phyloP scores from a whole-genome alignment of 164 flowering plant species.

The Hamamelis virginiana region DNA sequence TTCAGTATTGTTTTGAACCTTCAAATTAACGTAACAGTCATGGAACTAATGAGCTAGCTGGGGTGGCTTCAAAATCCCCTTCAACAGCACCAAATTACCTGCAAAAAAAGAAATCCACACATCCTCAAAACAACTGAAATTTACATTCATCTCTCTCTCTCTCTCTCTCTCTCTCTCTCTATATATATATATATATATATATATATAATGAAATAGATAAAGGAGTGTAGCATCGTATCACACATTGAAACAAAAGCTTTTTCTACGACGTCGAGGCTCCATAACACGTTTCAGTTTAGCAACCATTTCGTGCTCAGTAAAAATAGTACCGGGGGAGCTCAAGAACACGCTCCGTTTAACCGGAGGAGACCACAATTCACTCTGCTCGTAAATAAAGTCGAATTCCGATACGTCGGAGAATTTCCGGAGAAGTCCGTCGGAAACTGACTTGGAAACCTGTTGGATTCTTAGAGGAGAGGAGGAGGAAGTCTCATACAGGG shows the following conservation, averaged over 20 bases:
- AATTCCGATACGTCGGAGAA: constrained; percentile 62
- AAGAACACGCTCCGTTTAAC: constrained; percentile 47
- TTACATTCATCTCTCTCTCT: too few species aligned
- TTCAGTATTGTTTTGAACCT: background rate
- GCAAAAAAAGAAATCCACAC: background rate
- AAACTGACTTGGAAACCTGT: constrained; percentile 45
- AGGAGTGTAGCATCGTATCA: background rate
- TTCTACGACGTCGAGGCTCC: constrained; percentile 8
- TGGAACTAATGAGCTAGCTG: too few species aligned
- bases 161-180: too few species aligned
- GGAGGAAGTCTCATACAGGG: background rate
- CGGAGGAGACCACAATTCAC: constrained; percentile 86
- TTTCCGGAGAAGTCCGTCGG: constrained; percentile 63
- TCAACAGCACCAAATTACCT: constrained; percentile 15
- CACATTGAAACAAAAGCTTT: constrained; percentile 10
- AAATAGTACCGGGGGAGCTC: constrained; percentile 43
- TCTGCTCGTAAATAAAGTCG: constrained; percentile 62
- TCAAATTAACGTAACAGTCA: background rate
- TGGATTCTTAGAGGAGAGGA: constrained; percentile 31
- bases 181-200: too few species aligned
- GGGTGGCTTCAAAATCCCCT: background rate
- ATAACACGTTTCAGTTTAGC: constrained; percentile 8
- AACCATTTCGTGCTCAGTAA: constrained; percentile 13
- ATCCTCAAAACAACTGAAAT: background rate
- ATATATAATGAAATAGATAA: background rate